Conservation (phyloP, 2,329 filamentous ascomycete genomes). For the Phoma sp. region DNA sequence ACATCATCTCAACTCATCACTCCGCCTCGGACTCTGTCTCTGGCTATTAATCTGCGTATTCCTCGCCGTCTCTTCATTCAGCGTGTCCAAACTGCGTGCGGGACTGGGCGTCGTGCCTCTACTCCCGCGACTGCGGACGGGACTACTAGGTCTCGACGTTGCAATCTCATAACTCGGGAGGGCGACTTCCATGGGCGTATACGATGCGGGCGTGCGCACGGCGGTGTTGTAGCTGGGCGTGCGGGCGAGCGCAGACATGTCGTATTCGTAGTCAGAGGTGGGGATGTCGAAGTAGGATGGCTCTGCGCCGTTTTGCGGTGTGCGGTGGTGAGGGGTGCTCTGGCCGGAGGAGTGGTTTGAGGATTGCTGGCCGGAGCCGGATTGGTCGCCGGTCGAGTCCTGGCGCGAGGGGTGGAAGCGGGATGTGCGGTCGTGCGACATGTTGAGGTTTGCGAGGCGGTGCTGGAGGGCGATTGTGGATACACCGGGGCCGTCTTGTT, state of each 20-base stretch:
- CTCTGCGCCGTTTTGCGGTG: conserved; percentile 35
- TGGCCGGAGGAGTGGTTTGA: conserved; percentile 46
- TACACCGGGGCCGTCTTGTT: conserved; percentile 49
- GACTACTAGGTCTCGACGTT: conserved; percentile 53
- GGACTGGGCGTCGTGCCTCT: conserved; percentile 45
- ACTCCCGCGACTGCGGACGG: conserved; percentile 40
- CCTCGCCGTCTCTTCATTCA: conserved; percentile 47
- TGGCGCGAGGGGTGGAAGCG: conserved; percentile 29
- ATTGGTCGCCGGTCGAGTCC: conserved; percentile 10
- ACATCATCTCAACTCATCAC: conserved; percentile 25
- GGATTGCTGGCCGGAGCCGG: conserved; percentile 23
- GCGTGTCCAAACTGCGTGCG: conserved; percentile 41
- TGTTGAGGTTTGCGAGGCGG: conserved; percentile 64
- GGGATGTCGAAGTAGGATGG: conserved; percentile 34
- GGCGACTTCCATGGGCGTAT: conserved; percentile 48
- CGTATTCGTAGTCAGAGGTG: conserved; percentile 47
- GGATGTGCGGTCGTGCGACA: conserved; percentile 42
- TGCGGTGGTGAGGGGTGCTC: conserved; percentile 40
- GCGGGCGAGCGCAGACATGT: conserved; percentile 56
- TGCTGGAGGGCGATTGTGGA: conserved; percentile 73
- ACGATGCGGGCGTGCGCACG: conserved; percentile 52
- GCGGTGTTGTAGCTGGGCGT: conserved; percentile 62
- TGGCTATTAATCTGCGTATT: conserved; percentile 47
- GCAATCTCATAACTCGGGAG: conserved; percentile 57
- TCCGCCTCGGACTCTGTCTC: conserved; percentile 34